phyloP scores from a whole-genome alignment of 495 filamentous ascomycete species.

The Penicillium argentinense region DNA sequence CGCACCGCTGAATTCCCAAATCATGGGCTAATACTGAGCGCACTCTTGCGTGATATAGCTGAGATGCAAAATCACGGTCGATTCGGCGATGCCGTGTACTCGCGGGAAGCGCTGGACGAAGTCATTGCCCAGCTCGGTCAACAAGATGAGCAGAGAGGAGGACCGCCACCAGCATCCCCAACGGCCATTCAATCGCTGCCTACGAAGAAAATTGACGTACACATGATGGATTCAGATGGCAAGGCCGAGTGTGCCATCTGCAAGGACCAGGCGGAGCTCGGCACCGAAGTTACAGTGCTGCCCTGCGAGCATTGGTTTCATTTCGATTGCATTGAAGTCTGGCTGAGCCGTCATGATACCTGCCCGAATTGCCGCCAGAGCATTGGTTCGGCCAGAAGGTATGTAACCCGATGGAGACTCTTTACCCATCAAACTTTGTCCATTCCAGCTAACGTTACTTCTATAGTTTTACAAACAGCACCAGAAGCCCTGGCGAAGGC shows the following conservation, averaged over 20 bases:
- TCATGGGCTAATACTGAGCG: neutral
- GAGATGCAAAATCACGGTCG: constrained; percentile 40
- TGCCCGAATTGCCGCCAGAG: constrained; percentile 84
- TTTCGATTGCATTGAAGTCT: constrained; percentile 69
- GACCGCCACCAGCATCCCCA: constrained; percentile 77
- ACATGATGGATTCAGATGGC: constrained; percentile 64
- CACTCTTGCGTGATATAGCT: constrained; percentile 1
- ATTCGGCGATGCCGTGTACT: constrained; percentile 84
- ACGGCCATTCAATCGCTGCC: constrained; percentile 72
- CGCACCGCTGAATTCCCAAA: too few relatives aligned
- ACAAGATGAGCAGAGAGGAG: constrained; percentile 68
- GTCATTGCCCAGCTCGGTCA: constrained; percentile 89
- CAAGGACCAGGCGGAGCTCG: constrained; percentile 79
- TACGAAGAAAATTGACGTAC: constrained; percentile 61
- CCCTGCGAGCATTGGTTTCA: constrained; percentile 96
- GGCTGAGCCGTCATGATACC: constrained; percentile 85
- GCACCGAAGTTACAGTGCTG: constrained; percentile 72
- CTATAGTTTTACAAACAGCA: too few relatives aligned
- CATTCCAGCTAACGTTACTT: constrained; percentile 2
- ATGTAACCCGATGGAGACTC: constrained; percentile 12
- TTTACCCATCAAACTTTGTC: neutral
- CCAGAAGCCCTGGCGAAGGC: constrained; percentile 23
- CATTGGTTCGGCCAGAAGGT: constrained; percentile 51
- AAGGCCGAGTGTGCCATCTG: constrained; percentile 87
- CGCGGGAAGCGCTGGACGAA: constrained; percentile 85